Evolutionary conservation across 208 protist species (phyloP).

Genomic region (Acanthamoeba royreba): DNA sequence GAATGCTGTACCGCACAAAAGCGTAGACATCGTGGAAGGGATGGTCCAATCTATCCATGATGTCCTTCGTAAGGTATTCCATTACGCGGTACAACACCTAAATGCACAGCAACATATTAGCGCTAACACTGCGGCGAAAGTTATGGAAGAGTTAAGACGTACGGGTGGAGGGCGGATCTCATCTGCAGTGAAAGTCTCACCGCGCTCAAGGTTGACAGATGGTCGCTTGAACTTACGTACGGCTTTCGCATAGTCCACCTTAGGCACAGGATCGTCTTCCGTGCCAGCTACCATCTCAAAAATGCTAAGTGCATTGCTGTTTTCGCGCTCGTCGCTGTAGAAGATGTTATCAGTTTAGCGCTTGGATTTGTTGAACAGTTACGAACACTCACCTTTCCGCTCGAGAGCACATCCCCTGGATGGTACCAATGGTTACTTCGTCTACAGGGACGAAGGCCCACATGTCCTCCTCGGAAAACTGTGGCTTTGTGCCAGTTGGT

Average conservation of each 20-base stretch:
- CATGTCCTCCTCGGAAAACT: background rate
- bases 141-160: background rate
- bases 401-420: background rate
- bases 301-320: background rate
- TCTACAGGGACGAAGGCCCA: background rate
- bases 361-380: background rate
- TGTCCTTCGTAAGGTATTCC: background rate
- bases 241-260: background rate
- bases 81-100: background rate
- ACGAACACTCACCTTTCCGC: background rate
- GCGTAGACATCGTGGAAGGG: background rate
- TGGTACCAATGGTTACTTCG: background rate
- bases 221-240: constrained; percentile 7
- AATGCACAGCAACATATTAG: background rate
- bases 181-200: background rate
- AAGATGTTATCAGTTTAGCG: background rate
- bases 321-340: background rate
- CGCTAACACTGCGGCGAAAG: background rate
- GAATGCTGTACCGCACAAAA: background rate
- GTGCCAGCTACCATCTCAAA: constrained; percentile 45
- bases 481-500: background rate
- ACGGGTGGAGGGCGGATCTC: constrained; percentile 14
- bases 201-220: background rate
- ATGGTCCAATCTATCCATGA: background rate
- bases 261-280: background rate